Conservation (phyloP, 2,329 filamentous ascomycete species). For the Hypocreales sp. region DNA sequence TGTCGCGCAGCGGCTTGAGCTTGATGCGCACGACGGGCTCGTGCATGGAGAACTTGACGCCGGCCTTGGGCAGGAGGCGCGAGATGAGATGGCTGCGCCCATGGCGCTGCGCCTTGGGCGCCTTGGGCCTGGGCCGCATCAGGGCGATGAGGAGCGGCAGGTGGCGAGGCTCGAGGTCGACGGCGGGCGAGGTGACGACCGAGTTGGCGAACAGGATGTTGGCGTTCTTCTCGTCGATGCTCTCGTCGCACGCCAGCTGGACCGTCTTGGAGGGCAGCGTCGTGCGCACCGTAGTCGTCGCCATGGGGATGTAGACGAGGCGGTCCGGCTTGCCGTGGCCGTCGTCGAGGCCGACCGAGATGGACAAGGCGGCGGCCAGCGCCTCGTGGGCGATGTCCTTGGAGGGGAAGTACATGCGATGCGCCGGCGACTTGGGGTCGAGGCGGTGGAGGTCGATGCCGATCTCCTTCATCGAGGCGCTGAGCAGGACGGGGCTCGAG, state of each 20-base stretch:
- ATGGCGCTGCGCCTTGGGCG: conserved; percentile 19
- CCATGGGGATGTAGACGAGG: conserved; percentile 89
- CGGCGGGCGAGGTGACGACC: conserved; percentile 86
- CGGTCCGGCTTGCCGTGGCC: conserved; percentile 75
- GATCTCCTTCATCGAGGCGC: conserved; percentile 89
- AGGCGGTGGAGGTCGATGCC: conserved; percentile 84
- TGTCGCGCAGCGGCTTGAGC: conserved; percentile 59
- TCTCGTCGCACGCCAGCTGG: conserved; percentile 57
- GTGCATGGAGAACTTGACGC: conserved; percentile 89
- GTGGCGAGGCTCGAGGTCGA: conserved; percentile 86
- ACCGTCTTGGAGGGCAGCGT: conserved; percentile 91
- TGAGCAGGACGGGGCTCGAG: conserved; percentile 62
- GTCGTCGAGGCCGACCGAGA: conserved; percentile 83
- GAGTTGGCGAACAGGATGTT: conserved; percentile 96
- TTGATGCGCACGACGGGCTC: conserved; percentile 88
- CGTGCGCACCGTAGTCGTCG: conserved; percentile 85
- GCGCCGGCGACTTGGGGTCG: conserved; percentile 82
- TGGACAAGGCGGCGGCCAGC: conserved; percentile 77
- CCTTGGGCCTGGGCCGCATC: conserved; percentile 38
- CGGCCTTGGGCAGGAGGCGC: conserved; percentile 82
- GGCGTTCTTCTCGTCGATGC: conserved; percentile 70
- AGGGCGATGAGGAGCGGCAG: conserved; percentile 72
- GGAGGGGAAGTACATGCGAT: conserved; percentile 95
- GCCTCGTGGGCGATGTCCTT: conserved; percentile 93
- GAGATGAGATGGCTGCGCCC: conserved; percentile 61